Evolutionary conservation across 495 filamentous ascomycete species (phyloP).

Genomic region (Staphylotrichum longicolle): DNA sequence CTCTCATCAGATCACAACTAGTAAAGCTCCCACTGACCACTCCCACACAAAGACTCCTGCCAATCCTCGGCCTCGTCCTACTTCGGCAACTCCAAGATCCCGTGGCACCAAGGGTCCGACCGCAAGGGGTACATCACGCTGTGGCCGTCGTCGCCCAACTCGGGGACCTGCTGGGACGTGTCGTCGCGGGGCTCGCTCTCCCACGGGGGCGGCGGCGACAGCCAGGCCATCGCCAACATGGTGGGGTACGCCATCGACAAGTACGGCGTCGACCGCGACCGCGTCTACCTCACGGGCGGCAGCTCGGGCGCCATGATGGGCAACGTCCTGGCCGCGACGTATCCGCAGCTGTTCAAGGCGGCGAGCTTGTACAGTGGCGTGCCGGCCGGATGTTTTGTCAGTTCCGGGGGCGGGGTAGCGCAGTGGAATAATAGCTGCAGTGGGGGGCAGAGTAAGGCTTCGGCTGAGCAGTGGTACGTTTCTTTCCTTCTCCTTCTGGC

Average conservation of each 20-base stretch:
- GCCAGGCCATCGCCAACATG: constrained; percentile 46
- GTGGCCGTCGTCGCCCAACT: constrained; percentile 35
- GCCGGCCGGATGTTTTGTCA: constrained; percentile 56
- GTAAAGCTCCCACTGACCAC: not conserved
- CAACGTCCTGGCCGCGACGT: constrained; percentile 58
- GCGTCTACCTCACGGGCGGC: constrained; percentile 42
- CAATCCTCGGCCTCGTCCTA: constrained; percentile 52
- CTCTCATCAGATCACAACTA: not conserved
- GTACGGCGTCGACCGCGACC: constrained; percentile 35
- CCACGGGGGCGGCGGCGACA: constrained; percentile 38
- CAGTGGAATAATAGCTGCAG: constrained; percentile 47
- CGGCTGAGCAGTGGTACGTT: constrained; percentile 38
- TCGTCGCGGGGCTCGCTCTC: not conserved
- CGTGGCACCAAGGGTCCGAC: constrained; percentile 50
- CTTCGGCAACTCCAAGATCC: constrained; percentile 50
- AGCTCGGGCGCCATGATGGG: constrained; percentile 44
- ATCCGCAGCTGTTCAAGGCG: constrained; percentile 56
- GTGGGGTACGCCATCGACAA: constrained; percentile 36
- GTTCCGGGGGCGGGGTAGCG: constrained; percentile 36
- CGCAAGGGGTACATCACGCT: constrained; percentile 57
- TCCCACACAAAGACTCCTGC: constrained; percentile 44
- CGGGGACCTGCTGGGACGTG: constrained; percentile 16
- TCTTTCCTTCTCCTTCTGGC: not conserved
- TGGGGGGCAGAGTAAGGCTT: constrained; percentile 40
- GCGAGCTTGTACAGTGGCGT: constrained; percentile 58